Evolutionary conservation across 768 basidiomycete genomes (phyloP).

Genomic region (Lyophyllum atratum): DNA sequence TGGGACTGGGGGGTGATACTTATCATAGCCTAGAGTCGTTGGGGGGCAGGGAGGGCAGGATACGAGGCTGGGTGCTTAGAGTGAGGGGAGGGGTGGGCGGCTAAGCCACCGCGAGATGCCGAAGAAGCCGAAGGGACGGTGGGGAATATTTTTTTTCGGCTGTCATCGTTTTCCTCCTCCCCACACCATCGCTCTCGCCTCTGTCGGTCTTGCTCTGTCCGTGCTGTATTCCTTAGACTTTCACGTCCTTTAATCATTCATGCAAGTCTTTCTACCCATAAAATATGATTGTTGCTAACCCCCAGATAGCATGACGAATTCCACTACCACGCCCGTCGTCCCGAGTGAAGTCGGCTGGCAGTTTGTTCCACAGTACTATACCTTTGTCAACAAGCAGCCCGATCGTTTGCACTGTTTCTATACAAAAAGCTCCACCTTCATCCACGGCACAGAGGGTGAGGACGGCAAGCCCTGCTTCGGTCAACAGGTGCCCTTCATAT

Average conservation of each 20-base stretch:
- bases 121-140: conserved; percentile 23
- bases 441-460: conserved; percentile 97
- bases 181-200: conserved; percentile 20
- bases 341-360: conserved; percentile 99
- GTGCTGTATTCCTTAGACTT: conserved; percentile 39
- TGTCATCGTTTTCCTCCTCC: conserved; percentile 25
- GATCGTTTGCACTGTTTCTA: conserved; percentile 98
- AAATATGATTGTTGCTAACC: too few relatives aligned
- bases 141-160: conserved; percentile 34
- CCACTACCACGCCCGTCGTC: conserved; percentile 57
- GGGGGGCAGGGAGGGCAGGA: not conserved
- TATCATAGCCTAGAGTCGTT: too few relatives aligned
- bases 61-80: not conserved
- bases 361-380: conserved; percentile 99
- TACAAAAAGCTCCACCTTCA: conserved; percentile 96
- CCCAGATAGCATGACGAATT: conserved; percentile 36
- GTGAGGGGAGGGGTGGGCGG: not conserved
- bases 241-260: conserved; percentile 34
- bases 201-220: conserved; percentile 25
- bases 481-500: conserved; percentile 67
- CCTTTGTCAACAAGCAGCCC: conserved; percentile 97
- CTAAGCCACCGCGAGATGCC: conserved; percentile 23
- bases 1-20: not conserved
- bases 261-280: conserved; percentile 24
- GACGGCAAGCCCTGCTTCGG: conserved; percentile 87